Evolutionary conservation across 768 basidiomycete genomes (phyloP).

Genomic region (Agaricus sinodeliciosus): DNA sequence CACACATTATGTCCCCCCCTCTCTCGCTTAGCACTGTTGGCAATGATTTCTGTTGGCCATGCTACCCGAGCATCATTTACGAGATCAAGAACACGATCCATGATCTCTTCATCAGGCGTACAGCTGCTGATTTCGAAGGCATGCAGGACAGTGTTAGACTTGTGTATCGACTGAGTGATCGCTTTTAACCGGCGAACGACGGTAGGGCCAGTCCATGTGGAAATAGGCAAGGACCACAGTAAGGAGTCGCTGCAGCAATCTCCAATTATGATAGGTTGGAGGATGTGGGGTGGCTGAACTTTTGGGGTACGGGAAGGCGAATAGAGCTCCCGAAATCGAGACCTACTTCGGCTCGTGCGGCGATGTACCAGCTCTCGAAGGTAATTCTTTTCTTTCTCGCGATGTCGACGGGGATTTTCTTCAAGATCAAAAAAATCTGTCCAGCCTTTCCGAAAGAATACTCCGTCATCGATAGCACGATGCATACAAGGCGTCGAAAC

Average conservation of each 20-base stretch:
- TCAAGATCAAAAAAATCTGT: conserved; percentile 37
- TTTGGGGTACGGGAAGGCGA: conserved; percentile 11
- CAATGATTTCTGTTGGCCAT: conserved; percentile 69
- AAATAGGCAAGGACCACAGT: conserved; percentile 54
- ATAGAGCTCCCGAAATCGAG: conserved; percentile 11
- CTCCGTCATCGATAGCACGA: conserved; percentile 61
- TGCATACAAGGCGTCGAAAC: conserved; percentile 42
- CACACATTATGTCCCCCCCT: conserved; percentile 59
- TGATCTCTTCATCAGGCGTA: conserved; percentile 59
- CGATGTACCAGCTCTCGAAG: not conserved
- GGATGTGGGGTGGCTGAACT: conserved; percentile 21
- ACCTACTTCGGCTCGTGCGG: conserved; percentile 15
- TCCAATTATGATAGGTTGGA: conserved; percentile 71
- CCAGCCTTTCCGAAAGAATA: conserved; percentile 62
- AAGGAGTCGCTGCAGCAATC: conserved; percentile 62
- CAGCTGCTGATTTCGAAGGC: conserved; percentile 65
- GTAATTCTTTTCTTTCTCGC: conserved; percentile 2
- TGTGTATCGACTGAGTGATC: conserved; percentile 61
- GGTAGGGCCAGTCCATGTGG: conserved; percentile 54
- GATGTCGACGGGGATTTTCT: conserved; percentile 14
- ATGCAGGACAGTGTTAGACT: conserved; percentile 54
- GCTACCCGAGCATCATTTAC: conserved; percentile 70
- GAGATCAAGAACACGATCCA: conserved; percentile 63
- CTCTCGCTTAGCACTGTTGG: conserved; percentile 40
- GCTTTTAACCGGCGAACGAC: conserved; percentile 67